These are phyloP conservation scores for Myxozyma kluyveri DNA, from an alignment of 805 yeast species.

Conservation along the genomic window DNA sequence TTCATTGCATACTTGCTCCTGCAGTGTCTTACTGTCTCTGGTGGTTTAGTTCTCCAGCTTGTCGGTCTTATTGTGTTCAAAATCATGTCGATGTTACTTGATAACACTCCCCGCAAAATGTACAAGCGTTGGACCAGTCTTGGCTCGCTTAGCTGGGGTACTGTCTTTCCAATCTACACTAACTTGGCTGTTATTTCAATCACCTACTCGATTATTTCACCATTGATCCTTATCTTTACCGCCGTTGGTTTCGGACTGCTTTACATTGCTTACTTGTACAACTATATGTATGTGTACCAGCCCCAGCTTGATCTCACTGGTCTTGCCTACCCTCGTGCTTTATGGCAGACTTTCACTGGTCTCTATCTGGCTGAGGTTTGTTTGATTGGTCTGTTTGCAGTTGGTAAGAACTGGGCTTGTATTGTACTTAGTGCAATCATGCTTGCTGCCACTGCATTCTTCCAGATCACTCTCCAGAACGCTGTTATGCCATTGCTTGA, in stretches of 20 bases:
- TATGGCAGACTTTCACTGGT: constrained; percentile 86
- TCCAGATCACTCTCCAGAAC: constrained; percentile 59
- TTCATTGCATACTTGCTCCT: constrained; percentile 78
- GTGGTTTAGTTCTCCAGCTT: constrained; percentile 73
- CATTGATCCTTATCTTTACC: constrained; percentile 75
- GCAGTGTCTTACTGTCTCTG: constrained; percentile 74
- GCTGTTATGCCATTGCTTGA: constrained; percentile 64
- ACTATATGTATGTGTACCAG: constrained; percentile 64
- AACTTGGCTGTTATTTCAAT: constrained; percentile 69
- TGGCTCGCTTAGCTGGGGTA: constrained; percentile 74
- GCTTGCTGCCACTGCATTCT: constrained; percentile 61
- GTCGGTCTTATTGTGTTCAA: constrained; percentile 70
- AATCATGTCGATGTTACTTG: constrained; percentile 67
- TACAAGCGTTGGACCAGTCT: constrained; percentile 73
- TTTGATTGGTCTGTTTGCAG: constrained; percentile 78
- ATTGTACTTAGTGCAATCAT: constrained; percentile 70
- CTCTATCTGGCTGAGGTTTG: constrained; percentile 84
- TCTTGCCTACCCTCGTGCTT: constrained; percentile 77
- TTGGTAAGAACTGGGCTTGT: constrained; percentile 95
- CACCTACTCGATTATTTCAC: constrained; percentile 79
- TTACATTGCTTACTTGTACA: constrained; percentile 77
- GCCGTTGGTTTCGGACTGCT: constrained; percentile 65
- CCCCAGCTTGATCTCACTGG: constrained; percentile 78
- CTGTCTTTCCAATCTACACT: constrained; percentile 73
- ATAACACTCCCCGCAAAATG: constrained; percentile 86